phyloP scores from a whole-genome alignment of 2,329 filamentous ascomycete genomes.

The Pseudogymnoascus sp. region DNA sequence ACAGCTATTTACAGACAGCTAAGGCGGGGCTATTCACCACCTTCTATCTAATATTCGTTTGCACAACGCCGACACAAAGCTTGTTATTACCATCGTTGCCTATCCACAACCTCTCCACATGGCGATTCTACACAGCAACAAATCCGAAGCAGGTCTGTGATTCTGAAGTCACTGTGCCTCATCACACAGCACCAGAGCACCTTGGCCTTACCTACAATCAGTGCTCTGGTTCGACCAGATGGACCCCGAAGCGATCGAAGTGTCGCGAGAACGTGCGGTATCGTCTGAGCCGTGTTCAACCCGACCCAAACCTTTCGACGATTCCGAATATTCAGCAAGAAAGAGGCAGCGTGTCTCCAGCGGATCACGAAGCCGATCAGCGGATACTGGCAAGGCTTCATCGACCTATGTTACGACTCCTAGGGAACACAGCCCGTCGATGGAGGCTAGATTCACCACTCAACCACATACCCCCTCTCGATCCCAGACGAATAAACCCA shows the following conservation, averaged over 20 bases:
- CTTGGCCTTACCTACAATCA: slow-evolving; percentile 39
- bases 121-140: not conserved
- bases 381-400: slow-evolving; percentile 29
- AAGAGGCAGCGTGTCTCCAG: slow-evolving; percentile 57
- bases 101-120: slow-evolving; percentile 2
- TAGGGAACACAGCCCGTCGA: slow-evolving; percentile 27
- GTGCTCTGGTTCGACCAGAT: slow-evolving; percentile 40
- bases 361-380: slow-evolving; percentile 46
- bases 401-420: slow-evolving; percentile 20
- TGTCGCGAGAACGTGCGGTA: slow-evolving; percentile 47
- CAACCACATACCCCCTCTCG: slow-evolving; percentile 25
- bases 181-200: not conserved
- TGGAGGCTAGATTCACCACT: slow-evolving; percentile 19
- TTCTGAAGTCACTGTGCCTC: slow-evolving; percentile 3
- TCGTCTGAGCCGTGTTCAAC: slow-evolving; percentile 56
- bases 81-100: slow-evolving; percentile 4
- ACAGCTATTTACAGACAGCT: slow-evolving; percentile 8
- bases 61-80: not conserved
- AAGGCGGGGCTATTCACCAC: slow-evolving; percentile 1
- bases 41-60: slow-evolving; percentile 9
- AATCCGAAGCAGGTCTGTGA: not conserved
- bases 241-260: slow-evolving; percentile 26
- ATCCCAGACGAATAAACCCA: slow-evolving; percentile 27
- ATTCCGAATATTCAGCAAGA: slow-evolving; percentile 38
- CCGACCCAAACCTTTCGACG: slow-evolving; percentile 57